Evolutionary conservation across 805 yeast genomes (phyloP).

Genomic region (Debaryomyces castellii): DNA sequence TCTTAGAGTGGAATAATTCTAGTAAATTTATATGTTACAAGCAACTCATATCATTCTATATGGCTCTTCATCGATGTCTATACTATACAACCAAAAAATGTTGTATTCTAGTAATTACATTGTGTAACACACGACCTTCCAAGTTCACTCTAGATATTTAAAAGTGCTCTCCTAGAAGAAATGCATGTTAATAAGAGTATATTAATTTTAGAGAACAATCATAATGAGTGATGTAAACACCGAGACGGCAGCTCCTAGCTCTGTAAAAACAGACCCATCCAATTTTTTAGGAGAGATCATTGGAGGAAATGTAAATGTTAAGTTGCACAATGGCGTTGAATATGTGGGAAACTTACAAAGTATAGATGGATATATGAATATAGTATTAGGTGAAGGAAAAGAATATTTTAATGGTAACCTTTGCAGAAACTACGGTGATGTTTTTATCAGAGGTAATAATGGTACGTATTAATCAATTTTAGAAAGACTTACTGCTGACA

Average conservation of each 20-base stretch:
- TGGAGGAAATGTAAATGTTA: constrained; percentile 78
- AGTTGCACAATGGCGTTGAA: constrained; percentile 82
- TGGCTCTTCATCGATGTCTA: no score
- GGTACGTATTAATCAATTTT: constrained; percentile 46
- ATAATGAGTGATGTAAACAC: constrained; percentile 10
- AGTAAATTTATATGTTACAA: no score
- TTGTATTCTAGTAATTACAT: no score
- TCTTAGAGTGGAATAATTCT: no score
- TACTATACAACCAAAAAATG: no score
- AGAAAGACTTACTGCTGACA: no score
- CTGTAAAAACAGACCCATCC: constrained; percentile 62
- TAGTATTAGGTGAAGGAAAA: constrained; percentile 75
- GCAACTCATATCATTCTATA: no score
- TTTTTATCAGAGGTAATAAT: constrained; percentile 83
- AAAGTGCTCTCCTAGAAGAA: neutral
- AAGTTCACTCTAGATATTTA: no score
- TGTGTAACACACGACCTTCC: no score
- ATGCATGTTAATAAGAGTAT: neutral
- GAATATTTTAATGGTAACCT: constrained; percentile 57
- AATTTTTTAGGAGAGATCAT: constrained; percentile 75
- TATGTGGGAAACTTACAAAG: constrained; percentile 71
- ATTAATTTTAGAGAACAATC: no score
- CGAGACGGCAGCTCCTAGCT: neutral
- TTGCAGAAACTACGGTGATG: constrained; percentile 63
- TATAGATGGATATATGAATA: constrained; percentile 96